phyloP scores from a whole-genome alignment of 78 protist genomes.

The Dictyostelium capitatum region DNA sequence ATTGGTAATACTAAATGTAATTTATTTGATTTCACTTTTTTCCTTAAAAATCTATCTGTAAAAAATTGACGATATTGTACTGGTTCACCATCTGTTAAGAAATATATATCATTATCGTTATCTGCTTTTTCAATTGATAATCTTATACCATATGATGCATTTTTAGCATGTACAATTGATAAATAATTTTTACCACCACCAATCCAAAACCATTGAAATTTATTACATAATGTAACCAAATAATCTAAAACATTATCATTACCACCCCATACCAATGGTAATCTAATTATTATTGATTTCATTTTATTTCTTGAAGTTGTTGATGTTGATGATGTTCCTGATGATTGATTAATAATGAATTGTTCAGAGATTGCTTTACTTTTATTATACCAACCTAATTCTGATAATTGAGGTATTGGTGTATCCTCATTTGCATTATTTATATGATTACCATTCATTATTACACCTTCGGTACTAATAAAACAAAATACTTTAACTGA shows the following conservation, averaged over 20 bases:
- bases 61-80: conserved; percentile 47
- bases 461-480: conserved; percentile 61
- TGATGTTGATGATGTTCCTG: too few species aligned
- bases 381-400: conserved; percentile 60
- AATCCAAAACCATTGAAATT: conserved; percentile 66
- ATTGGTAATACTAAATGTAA: conserved; percentile 50
- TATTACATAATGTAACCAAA: not conserved
- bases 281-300: conserved; percentile 27
- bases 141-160: conserved; percentile 53
- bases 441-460: conserved; percentile 65
- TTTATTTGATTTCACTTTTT: conserved; percentile 17
- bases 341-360: not conserved
- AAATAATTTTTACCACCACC: conserved; percentile 56
- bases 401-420: not conserved
- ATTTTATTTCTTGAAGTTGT: not conserved
- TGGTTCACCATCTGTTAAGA: conserved; percentile 48
- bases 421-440: conserved; percentile 34
- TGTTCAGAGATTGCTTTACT: conserved; percentile 44
- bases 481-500: conserved; percentile 36
- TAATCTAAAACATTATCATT: conserved; percentile 54
- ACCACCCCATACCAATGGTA: conserved; percentile 63
- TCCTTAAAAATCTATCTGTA: conserved; percentile 41
- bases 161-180: conserved; percentile 49
- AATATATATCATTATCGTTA: conserved; percentile 5
- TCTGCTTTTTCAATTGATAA: conserved; percentile 34